Conservation (phyloP, 495 filamentous ascomycete species). For the Barbatosphaeria neglecta region DNA sequence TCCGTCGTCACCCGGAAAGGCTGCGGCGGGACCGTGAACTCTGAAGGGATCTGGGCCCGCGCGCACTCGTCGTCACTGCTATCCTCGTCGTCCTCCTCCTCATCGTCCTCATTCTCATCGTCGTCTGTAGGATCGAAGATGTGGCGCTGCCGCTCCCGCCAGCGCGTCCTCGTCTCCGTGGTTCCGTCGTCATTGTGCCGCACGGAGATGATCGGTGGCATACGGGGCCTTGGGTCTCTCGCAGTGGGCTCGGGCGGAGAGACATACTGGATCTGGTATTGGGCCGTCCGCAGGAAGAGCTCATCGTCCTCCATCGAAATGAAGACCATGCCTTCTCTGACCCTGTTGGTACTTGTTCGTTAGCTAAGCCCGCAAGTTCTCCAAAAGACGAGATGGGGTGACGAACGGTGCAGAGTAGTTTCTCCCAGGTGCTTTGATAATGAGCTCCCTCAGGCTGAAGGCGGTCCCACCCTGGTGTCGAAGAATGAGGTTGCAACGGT, state of each 20-base stretch:
- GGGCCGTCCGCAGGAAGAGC: conserved; percentile 57
- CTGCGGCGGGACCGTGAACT: conserved; percentile 30
- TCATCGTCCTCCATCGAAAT: conserved; percentile 74
- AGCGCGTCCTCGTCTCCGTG: conserved; percentile 24
- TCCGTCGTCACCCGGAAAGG: conserved; percentile 39
- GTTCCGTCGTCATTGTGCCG: conserved; percentile 34
- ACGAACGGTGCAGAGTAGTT: conserved; percentile 82
- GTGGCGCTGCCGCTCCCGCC: conserved; percentile 26
- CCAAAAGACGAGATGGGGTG: conserved; percentile 2
- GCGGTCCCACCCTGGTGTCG: conserved; percentile 64
- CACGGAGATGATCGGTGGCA: conserved; percentile 26
- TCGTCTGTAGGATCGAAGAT: conserved; percentile 3
- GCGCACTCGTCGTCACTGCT: conserved; percentile 37
- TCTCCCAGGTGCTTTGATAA: conserved; percentile 74
- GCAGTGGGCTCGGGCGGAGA: conserved; percentile 13
- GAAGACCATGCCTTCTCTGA: conserved; percentile 91
- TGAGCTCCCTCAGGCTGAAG: conserved; percentile 70
- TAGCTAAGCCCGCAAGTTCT: too few species aligned
- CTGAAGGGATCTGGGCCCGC: conserved; percentile 39
- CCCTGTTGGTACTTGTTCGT: conserved; percentile 38
- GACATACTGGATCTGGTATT: conserved; percentile 63
- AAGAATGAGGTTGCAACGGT: conserved; percentile 73
- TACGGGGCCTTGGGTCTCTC: background rate
- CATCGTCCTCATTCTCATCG: conserved; percentile 42
- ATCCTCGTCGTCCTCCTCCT: conserved; percentile 34